Percentiles rank a stretch among this genome's conserved stretches.
Evolutionary conservation across 495 filamentous ascomycete species (phyloP).

Genomic region (Aspergillus coremiiformis): DNA sequence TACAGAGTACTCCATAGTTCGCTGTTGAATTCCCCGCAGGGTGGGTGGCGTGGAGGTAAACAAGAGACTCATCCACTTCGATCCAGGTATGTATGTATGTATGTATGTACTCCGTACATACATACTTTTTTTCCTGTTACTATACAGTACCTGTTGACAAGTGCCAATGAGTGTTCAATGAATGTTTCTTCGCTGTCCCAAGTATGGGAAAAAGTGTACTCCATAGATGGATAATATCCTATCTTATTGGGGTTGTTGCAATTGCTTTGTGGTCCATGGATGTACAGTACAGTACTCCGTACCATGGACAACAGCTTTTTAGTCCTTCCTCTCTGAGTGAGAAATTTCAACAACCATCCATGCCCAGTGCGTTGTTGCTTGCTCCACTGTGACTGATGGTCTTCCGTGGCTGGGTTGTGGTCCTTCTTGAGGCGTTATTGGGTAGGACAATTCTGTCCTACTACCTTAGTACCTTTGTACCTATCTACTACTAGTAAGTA

Average conservation of each 20-base stretch:
- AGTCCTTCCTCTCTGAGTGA: background rate
- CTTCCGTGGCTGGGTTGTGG: background rate
- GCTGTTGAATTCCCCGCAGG: background rate
- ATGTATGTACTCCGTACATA: too few relatives aligned
- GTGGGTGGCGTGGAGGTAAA: background rate
- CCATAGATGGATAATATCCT: too few relatives aligned
- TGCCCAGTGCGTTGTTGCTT: background rate
- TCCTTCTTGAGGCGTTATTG: background rate
- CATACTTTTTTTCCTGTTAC: too few relatives aligned
- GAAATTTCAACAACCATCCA: background rate
- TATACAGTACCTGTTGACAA: background rate
- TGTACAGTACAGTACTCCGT: too few relatives aligned
- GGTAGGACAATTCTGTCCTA: background rate
- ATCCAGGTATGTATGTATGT: background rate
- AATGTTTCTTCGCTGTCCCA: too few relatives aligned
- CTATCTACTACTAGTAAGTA: too few relatives aligned
- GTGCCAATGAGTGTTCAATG: too few relatives aligned
- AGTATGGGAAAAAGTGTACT: too few relatives aligned
- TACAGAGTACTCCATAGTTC: too few relatives aligned
- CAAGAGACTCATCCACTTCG: background rate
- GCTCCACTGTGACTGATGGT: background rate
- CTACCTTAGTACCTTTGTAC: background rate
- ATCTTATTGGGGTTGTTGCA: too few relatives aligned
- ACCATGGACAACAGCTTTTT: too few relatives aligned
- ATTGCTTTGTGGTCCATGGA: too few relatives aligned